Conservation (phyloP, 2,329 filamentous ascomycete species). For the Colletotrichum tabaci region DNA sequence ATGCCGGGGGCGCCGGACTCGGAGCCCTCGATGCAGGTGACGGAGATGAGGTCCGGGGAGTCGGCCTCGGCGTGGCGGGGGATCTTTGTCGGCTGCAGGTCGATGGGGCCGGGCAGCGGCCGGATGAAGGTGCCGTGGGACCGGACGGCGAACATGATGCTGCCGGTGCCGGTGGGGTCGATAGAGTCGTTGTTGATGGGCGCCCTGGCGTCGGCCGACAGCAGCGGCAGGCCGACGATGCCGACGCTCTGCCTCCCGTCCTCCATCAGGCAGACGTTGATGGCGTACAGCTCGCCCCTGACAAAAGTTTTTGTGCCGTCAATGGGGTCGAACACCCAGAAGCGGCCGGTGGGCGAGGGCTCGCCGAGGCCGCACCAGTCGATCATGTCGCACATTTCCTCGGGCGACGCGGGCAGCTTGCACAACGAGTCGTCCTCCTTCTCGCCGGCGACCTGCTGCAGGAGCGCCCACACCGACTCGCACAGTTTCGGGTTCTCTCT, state of each 20-base stretch:
- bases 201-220: conserved; percentile 55
- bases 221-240: conserved; percentile 64
- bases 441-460: conserved; percentile 52
- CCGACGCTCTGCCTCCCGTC: conserved; percentile 65
- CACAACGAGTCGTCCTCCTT: conserved; percentile 48
- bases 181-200: conserved; percentile 61
- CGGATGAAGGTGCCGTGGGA: conserved; percentile 65
- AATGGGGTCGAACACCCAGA: conserved; percentile 74
- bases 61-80: conserved; percentile 47
- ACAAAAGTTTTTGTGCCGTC: conserved; percentile 73
- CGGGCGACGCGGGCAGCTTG: conserved; percentile 54
- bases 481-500: conserved; percentile 59
- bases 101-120: conserved; percentile 51
- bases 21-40: conserved; percentile 62
- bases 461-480: conserved; percentile 63
- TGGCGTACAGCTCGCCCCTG: conserved; percentile 68
- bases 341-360: conserved; percentile 55
- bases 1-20: conserved; percentile 65
- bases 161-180: conserved; percentile 61
- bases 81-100: conserved; percentile 49
- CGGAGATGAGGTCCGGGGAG: conserved; percentile 56
- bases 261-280: conserved; percentile 69
- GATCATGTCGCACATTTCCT: conserved; percentile 67
- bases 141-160: conserved; percentile 65
- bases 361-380: conserved; percentile 64